Base-by-base conservation (phyloP, 75 land plant species). In the Picea sitchensis region DNA sequence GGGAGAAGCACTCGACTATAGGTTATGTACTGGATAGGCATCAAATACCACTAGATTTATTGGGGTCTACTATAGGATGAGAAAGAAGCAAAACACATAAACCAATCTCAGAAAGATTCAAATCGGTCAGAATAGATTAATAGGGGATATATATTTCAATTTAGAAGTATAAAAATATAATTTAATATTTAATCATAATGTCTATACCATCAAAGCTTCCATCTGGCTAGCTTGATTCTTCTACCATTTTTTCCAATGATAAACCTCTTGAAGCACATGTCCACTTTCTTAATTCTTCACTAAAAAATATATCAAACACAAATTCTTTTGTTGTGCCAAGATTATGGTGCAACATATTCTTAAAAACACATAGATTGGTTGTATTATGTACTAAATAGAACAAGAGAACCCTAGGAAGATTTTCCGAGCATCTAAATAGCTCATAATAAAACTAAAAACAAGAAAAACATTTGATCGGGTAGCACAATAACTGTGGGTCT, bases 211-310 rank as follows among this genome's bases (percentile, higher is more conserved):
- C 34, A 31, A 30, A 13, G 68, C 36, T 65, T 65, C 68, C 11
- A 65, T 65, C 68, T 65, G 31, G 31, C 68, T 65, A 34, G 34
- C 68, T 30, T 65, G 68, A 36, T 36, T 36, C 38, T 36, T 1
- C 38, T 36, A 2, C 38, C 68, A 65, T 31, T 31, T 6, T 30
- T 31, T 65, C 26, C 68, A 65, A 15, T 30, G 68, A 65, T 30
- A 30, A 30, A 30, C 3, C 20, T 11, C 36, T 65, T 65, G 14
- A 14, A 65, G 68, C 68, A 65, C 68, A 65, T 65, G 68, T 31
- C 68, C 68, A 65, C 68, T 65, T 65, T 31, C 32, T 31, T 34
- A 65, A 31, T 65, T 65, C 68, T 65, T 15, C 68, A 65, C 68
- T 65, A 31, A 26, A 26, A 26, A 64, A 26, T 64, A 64, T 32